phyloP scores from a whole-genome alignment of 2,329 filamentous ascomycete genomes.

The Reticulascus tulasneorum region DNA sequence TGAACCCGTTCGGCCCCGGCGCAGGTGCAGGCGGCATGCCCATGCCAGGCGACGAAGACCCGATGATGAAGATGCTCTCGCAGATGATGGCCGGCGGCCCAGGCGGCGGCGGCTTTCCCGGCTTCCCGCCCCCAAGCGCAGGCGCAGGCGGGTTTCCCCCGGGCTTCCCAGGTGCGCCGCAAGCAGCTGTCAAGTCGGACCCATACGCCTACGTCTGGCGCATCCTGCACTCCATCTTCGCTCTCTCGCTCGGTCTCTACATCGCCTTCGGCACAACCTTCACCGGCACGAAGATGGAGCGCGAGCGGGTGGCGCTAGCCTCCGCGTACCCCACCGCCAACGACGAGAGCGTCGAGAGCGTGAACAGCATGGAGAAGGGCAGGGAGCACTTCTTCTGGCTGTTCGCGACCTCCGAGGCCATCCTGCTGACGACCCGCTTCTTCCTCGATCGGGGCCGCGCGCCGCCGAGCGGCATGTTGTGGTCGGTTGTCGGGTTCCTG shows the following conservation, averaged over 20 bases:
- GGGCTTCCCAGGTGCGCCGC: constrained; percentile 30
- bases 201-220: constrained; percentile 57
- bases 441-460: constrained; percentile 61
- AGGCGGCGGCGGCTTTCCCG: constrained; percentile 15
- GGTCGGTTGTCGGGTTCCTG: constrained; percentile 60
- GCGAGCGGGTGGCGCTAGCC: constrained; percentile 39
- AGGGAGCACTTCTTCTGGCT: constrained; percentile 66
- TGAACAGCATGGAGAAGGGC: constrained; percentile 27
- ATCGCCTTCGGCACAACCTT: constrained; percentile 66
- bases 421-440: constrained; percentile 68
- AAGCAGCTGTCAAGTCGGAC: constrained; percentile 24
- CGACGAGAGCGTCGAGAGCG: constrained; percentile 20
- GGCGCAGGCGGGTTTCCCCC: constrained; percentile 26
- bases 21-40: constrained; percentile 13
- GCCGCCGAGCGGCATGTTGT: constrained; percentile 58
- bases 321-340: constrained; percentile 21
- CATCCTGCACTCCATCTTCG: constrained; percentile 68
- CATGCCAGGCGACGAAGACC: constrained; percentile 47
- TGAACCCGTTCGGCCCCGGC: constrained; percentile 15
- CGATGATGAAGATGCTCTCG: constrained; percentile 62
- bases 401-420: constrained; percentile 73
- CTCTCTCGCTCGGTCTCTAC: constrained; percentile 66
- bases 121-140: constrained; percentile 2
- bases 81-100: constrained; percentile 58
- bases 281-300: constrained; percentile 59